These are phyloP conservation scores for Eucalyptus regnans DNA, from an alignment of 345 rosid genomes.

Conservation along the genomic window DNA sequence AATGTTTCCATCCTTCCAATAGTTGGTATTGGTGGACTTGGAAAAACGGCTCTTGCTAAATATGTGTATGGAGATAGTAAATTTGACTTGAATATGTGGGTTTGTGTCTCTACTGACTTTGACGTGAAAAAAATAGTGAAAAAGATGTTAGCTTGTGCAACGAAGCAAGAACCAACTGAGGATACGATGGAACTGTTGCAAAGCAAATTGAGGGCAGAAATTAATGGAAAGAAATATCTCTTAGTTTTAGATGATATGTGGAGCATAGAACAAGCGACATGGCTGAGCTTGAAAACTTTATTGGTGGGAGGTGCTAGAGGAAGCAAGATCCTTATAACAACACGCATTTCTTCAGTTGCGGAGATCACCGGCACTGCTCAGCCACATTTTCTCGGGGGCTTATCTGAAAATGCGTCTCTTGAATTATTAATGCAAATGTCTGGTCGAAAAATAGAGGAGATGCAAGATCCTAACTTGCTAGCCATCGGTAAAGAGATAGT, in stretches of 20 bases:
- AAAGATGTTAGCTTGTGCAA: rapidly evolving
- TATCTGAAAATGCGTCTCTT: rapidly evolving
- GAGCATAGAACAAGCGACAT: rapidly evolving
- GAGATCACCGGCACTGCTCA: rapidly evolving
- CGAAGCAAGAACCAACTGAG: rapidly evolving
- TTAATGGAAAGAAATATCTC: too few species aligned
- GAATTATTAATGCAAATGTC: neutral
- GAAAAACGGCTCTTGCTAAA: too few species aligned
- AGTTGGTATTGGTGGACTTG: too few species aligned
- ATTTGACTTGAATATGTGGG: too few species aligned
- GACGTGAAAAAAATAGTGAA: rapidly evolving
- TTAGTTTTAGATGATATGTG: too few species aligned
- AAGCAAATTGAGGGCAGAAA: rapidly evolving
- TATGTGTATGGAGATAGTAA: too few species aligned
- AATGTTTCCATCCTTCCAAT: too few species aligned
- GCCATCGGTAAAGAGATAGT: rapidly evolving
- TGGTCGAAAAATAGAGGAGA: rapidly evolving
- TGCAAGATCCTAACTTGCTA: rapidly evolving
- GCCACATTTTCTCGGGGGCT: rapidly evolving
- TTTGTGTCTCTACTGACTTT: too few species aligned
- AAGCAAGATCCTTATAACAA: neutral
- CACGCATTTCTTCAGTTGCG: rapidly evolving
- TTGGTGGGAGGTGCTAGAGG: neutral
- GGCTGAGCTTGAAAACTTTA: rapidly evolving
- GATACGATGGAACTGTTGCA: rapidly evolving